Base-by-base conservation (phyloP, 176 grass and related monocot genomes). In the Echinochloa phyllopogon region DNA sequence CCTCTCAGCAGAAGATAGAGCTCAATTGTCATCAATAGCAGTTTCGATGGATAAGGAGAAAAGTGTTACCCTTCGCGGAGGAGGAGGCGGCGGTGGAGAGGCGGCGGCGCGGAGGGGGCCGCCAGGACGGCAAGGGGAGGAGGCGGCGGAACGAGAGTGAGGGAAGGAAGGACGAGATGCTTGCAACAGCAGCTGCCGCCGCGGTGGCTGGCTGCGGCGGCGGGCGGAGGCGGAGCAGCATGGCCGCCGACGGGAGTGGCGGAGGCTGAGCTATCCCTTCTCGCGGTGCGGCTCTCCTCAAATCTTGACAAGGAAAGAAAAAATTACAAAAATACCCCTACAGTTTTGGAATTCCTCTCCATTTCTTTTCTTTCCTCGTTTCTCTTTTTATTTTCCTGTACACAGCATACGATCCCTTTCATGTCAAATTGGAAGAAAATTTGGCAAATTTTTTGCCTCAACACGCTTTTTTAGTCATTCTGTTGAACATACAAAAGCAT, bases 191-290 rank as follows among this genome's bases (percentile, higher is more conserved):
- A 6, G 83, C 67, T 4, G 84, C 40, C 8, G 86, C 47, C 36
- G 89, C 33, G 81, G 76, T 74, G 83, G 83, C 47, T 57, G 45
- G 69, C 24, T 47, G 59, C 39, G 38, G 61, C 79, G 77, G 82
- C 69, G 83, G 83, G 56, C 85, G 87, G 61, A 91, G 78, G 88
- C 94, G 91, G 64, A 88, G 88, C 75, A 93, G 81, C 94, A 95
- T 93, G 27, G 57, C 69, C 64, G 70, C 21, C 25, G 18, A 15
- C 49, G 43, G 4, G 36, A 2, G 27, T 33, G 52, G 43, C 20
- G 57, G 65, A 27, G 56, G 20, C 18, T 4, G 80, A 65, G 80
- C 73, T 57, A 42, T 77, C 77, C 56, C 37, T 39, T 38, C 36
- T 49, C 17, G 58, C 75, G 65, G 79, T 56, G 51, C 53, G 71